A percentile compares a stretch with the other conserved stretches of the same genome.
Evolutionary conservation across 2,329 filamentous ascomycete genomes (phyloP).

Genomic region (Elsinoe ampelina): DNA sequence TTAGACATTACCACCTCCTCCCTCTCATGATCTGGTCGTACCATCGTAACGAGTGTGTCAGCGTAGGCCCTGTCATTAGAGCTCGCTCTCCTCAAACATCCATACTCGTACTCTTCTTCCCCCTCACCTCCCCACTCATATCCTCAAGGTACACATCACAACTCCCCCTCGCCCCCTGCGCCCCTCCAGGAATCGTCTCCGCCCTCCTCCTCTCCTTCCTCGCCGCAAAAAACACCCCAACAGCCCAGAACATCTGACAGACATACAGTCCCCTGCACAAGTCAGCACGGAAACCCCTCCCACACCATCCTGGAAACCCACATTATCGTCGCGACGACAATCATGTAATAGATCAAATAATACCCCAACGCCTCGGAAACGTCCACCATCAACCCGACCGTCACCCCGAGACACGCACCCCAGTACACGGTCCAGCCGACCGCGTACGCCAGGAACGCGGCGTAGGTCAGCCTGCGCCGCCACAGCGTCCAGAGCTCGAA

Average conservation of each 20-base stretch:
- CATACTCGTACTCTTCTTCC: neutral
- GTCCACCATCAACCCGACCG: neutral
- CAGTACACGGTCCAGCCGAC: neutral
- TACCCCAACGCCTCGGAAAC: neutral
- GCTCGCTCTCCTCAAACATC: neutral
- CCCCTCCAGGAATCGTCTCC: neutral
- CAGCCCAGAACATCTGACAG: neutral
- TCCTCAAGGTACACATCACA: constrained; percentile 1
- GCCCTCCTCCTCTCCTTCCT: constrained; percentile 1
- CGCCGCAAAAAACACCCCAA: neutral
- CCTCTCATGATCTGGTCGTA: neutral
- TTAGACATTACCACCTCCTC: constrained; percentile 2
- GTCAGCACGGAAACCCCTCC: neutral
- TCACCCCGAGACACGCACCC: neutral
- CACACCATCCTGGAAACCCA: neutral
- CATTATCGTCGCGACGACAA: neutral
- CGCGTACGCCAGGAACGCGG: neutral
- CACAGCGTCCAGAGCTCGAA: neutral
- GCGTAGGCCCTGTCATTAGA: neutral
- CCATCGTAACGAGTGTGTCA: neutral
- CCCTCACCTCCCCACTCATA: neutral
- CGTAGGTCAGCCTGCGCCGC: neutral
- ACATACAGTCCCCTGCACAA: neutral
- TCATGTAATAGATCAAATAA: neutral
- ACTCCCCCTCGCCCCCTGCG: neutral